phyloP scores from a whole-genome alignment of 176 grass and related monocot species.

The Oropetium thomaeum region DNA sequence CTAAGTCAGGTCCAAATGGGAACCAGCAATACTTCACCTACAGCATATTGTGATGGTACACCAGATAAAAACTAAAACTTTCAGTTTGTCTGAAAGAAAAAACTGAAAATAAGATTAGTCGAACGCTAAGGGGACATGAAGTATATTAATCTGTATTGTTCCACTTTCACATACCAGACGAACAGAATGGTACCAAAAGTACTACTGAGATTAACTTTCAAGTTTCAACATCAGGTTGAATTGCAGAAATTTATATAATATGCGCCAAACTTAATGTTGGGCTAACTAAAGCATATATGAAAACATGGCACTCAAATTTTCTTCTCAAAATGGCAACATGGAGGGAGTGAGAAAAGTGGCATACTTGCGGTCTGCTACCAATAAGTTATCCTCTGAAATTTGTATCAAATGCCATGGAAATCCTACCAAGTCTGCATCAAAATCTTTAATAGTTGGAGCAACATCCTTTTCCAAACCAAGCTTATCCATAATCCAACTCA shows the following conservation, averaged over 20 bases:
- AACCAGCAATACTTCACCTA: neutral
- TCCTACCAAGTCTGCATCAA: constrained; percentile 42
- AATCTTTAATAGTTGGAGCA: constrained; percentile 33
- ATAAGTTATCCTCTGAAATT: constrained; percentile 55
- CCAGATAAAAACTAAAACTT: neutral
- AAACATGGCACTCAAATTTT: neutral
- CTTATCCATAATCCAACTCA: constrained; percentile 82
- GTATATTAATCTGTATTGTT: neutral
- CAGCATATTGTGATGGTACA: neutral
- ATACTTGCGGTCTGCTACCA: constrained; percentile 65
- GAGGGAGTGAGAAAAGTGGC: constrained; percentile 3
- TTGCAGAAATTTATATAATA: constrained; percentile 12
- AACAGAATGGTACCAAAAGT: neutral
- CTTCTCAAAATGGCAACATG: constrained; percentile 9
- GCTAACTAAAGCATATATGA: neutral
- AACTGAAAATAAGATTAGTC: neutral
- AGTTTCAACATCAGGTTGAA: constrained; percentile 12
- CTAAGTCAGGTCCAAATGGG: neutral
- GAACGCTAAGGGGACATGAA: neutral
- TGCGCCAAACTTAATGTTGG: neutral
- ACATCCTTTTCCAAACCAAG: constrained; percentile 66
- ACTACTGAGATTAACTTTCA: neutral
- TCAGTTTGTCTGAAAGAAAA: neutral
- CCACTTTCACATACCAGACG: neutral
- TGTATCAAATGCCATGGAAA: constrained; percentile 83